Evolutionary conservation across 192 early-diverging fungal species (phyloP).

Genomic region (Pilobolus umbonatus): DNA sequence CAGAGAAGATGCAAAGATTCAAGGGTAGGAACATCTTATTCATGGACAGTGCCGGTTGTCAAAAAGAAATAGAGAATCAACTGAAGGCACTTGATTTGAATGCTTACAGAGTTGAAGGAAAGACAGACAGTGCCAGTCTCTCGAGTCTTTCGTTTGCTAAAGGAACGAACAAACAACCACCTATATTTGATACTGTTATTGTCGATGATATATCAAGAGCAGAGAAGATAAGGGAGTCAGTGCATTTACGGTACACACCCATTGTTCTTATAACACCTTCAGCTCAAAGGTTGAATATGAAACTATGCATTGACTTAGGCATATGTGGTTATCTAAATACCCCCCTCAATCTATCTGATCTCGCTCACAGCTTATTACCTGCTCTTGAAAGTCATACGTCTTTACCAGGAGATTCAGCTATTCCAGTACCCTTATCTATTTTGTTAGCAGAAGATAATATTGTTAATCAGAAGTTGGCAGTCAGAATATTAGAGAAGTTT

Average conservation of each 20-base stretch:
- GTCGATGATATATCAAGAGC: constrained; percentile 60
- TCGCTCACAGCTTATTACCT: constrained; percentile 68
- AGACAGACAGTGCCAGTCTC: constrained; percentile 45
- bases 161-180: constrained; percentile 27
- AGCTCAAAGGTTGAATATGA: constrained; percentile 60
- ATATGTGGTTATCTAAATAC: constrained; percentile 69
- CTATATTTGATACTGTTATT: constrained; percentile 64
- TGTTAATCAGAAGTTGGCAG: constrained; percentile 79
- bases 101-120: constrained; percentile 36
- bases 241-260: constrained; percentile 63
- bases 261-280: constrained; percentile 64
- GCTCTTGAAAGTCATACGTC: constrained; percentile 60
- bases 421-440: constrained; percentile 51
- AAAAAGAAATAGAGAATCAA: constrained; percentile 39
- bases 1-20: constrained; percentile 45
- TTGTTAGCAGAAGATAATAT: constrained; percentile 82
- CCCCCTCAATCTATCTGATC: constrained; percentile 55
- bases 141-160: constrained; percentile 26
- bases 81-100: constrained; percentile 49
- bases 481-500: constrained; percentile 69
- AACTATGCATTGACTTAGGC: constrained; percentile 62
- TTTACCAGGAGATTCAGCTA: constrained; percentile 49
- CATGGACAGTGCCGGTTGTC: constrained; percentile 53
- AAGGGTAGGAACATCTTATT: constrained; percentile 56
- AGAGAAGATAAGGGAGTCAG: constrained; percentile 57